Percentiles rank a stretch among this genome's conserved stretches.
Evolutionary conservation across 352 stramenopile genomes (phyloP).

Genomic region (Globisporangium splendens): DNA sequence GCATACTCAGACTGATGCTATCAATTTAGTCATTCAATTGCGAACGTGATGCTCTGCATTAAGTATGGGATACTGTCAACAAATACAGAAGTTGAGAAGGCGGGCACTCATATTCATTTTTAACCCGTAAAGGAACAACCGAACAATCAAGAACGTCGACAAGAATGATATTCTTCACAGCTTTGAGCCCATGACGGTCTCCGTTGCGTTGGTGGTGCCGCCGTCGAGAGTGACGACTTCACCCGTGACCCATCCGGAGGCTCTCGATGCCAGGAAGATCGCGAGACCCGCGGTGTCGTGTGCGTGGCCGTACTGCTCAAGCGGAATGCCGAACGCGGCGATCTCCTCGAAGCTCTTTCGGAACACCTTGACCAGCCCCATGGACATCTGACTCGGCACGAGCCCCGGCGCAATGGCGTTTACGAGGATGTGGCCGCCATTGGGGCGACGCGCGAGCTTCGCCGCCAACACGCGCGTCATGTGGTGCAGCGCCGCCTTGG

Average conservation of each 20-base stretch:
- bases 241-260: slow-evolving; percentile 90
- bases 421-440: no score
- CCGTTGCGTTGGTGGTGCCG: slow-evolving; percentile 54
- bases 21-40: no score
- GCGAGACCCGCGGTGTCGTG: slow-evolving; percentile 93
- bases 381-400: slow-evolving; percentile 89
- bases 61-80: no score
- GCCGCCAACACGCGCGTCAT: slow-evolving; percentile 89
- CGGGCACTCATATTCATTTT: no score
- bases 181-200: slow-evolving; percentile 40
- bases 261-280: slow-evolving; percentile 90
- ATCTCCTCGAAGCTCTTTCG: no score
- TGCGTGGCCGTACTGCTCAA: slow-evolving; percentile 77
- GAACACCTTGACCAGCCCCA: no score
- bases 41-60: no score
- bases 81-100: no score
- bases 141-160: no score
- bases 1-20: no score
- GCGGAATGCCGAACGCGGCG: slow-evolving; percentile 71
- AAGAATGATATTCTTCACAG: slow-evolving; percentile 77
- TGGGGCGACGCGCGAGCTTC: slow-evolving; percentile 85
- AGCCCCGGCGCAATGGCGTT: slow-evolving; percentile 93
- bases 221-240: slow-evolving; percentile 91
- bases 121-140: no score
- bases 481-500: slow-evolving; percentile 94